Conservation (phyloP, 208 protist genomes). For the Strigomonas culicis region DNA sequence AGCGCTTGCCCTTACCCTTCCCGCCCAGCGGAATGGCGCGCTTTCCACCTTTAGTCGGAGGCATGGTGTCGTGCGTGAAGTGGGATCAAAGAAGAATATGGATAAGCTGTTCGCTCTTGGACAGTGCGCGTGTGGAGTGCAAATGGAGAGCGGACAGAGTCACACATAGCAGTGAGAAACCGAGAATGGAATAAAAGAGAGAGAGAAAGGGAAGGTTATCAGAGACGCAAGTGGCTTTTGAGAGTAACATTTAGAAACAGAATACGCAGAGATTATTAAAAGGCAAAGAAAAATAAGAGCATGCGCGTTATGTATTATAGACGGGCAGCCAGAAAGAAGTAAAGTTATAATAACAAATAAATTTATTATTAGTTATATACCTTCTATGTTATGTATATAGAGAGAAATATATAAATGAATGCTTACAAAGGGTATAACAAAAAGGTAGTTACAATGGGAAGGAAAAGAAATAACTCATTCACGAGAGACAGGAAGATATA, state of each 20-base stretch:
- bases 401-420: conserved; percentile 4
- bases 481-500: conserved; percentile 4
- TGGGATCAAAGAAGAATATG: conserved; percentile 10
- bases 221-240: neutral
- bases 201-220: conserved; percentile 3
- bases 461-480: conserved; percentile 12
- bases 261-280: conserved; percentile 12
- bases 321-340: neutral
- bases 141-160: neutral
- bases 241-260: conserved; percentile 1
- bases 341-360: conserved; percentile 5
- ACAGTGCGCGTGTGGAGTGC: neutral
- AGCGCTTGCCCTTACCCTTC: conserved; percentile 97
- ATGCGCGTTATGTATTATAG: neutral
- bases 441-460: conserved; percentile 12
- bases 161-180: neutral
- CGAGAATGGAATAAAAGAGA: conserved; percentile 13
- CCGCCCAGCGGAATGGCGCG: conserved; percentile 90
- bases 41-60: conserved; percentile 86
- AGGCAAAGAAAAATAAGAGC: conserved; percentile 14
- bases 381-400: neutral
- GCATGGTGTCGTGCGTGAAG: conserved; percentile 34
- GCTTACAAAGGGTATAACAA: neutral
- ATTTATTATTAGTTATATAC: neutral
- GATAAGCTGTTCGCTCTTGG: neutral